Percentiles rank a stretch among this genome's conserved stretches.
Evolutionary conservation across 2,329 filamentous ascomycete species (phyloP).

Genomic region (Rutstroemia sp.): DNA sequence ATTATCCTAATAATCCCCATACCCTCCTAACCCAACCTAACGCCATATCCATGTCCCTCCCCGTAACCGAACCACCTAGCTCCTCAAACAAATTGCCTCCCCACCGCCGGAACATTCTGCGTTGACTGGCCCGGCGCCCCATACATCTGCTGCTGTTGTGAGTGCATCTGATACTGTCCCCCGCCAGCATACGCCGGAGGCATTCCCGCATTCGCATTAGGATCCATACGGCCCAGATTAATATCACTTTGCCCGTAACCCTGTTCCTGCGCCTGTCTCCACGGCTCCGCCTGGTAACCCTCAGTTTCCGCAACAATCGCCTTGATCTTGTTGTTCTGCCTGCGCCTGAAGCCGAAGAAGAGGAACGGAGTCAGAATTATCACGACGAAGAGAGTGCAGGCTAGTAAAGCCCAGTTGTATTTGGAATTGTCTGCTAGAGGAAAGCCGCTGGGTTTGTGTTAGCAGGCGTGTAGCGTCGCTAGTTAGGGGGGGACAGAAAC

Average conservation of each 20-base stretch:
- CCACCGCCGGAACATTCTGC: neutral
- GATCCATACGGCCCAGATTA: neutral
- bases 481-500: constrained; percentile 15
- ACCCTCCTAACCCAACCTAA: neutral
- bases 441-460: constrained; percentile 40
- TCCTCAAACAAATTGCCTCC: constrained; percentile 3
- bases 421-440: constrained; percentile 44
- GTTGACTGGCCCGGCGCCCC: neutral
- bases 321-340: neutral
- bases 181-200: neutral
- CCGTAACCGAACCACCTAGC: neutral
- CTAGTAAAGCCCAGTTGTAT: constrained; percentile 42
- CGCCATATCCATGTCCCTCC: neutral
- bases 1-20: too few relatives aligned
- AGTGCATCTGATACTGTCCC: neutral
- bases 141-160: neutral
- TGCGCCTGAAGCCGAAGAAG: constrained; percentile 13
- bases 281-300: constrained; percentile 6
- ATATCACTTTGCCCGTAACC: neutral
- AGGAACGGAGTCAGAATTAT: constrained; percentile 29
- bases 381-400: constrained; percentile 37
- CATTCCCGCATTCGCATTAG: neutral
- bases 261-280: constrained; percentile 3
- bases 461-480: neutral
- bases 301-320: neutral